Percentiles rank a stretch among this genome's conserved stretches.
phyloP scores from a whole-genome alignment of 176 grass and related monocot species.

The Eragrostis nindensis region DNA sequence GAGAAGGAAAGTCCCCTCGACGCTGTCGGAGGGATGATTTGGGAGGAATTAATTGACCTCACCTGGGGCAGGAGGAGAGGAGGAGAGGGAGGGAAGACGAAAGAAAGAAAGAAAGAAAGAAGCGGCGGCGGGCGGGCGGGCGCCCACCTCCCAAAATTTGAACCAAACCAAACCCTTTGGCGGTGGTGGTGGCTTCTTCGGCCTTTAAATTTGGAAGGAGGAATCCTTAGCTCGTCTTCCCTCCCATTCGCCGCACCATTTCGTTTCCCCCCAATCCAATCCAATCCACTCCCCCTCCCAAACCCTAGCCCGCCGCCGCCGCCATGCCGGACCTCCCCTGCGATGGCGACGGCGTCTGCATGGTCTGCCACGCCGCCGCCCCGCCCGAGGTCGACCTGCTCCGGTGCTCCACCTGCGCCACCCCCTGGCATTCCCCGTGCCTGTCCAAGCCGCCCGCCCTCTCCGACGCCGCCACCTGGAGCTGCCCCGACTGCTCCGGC shows the following conservation, averaged over 20 bases:
- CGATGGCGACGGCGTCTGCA: constrained; percentile 89
- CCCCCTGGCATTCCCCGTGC: constrained; percentile 86
- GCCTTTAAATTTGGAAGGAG: no score
- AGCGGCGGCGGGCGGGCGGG: no score
- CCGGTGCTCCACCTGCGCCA: constrained; percentile 72
- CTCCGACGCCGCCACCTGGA: constrained; percentile 60
- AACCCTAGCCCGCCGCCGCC: constrained; percentile 45
- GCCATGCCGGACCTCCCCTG: constrained; percentile 73
- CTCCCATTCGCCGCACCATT: not conserved
- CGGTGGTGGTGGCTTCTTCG: no score
- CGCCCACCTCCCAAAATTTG: no score
- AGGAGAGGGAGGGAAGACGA: no score
- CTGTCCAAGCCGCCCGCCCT: constrained; percentile 64
- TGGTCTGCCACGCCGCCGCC: constrained; percentile 55
- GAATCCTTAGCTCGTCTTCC: no score
- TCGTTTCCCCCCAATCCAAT: not conserved
- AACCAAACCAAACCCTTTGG: no score
- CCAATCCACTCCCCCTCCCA: not conserved
- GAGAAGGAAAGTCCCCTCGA: no score
- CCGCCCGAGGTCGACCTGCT: constrained; percentile 66
- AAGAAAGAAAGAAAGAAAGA: no score
- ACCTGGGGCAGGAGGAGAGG: no score
- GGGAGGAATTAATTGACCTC: no score
- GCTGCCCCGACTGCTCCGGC: constrained; percentile 78
- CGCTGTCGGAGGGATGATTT: no score